Evolutionary conservation across 768 basidiomycete genomes (phyloP).

Genomic region (Panellus pusillus): DNA sequence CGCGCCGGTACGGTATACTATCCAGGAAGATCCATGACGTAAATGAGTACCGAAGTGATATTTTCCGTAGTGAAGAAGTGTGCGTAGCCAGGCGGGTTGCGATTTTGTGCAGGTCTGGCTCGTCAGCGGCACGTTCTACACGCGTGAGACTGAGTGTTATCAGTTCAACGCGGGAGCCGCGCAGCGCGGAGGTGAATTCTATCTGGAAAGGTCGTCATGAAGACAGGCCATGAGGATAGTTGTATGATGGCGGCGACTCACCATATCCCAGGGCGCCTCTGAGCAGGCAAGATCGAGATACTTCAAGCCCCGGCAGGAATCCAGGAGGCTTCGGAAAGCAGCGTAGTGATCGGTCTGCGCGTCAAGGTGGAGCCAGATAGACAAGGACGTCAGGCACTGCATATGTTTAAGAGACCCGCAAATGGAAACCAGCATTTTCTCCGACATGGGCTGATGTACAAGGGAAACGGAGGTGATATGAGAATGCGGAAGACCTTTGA

Average conservation of each 20-base stretch:
- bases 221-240: not conserved
- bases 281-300: conserved; percentile 21
- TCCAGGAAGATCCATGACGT: conserved; percentile 22
- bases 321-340: conserved; percentile 14
- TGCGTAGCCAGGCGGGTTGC: conserved; percentile 9
- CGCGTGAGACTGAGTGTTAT: conserved; percentile 15
- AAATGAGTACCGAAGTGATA: conserved; percentile 8
- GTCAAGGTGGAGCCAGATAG: conserved; percentile 23
- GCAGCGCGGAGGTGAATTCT: conserved; percentile 21
- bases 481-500: conserved; percentile 15
- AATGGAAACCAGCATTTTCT: conserved; percentile 15
- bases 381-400: conserved; percentile 14
- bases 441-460: conserved; percentile 18
- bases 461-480: conserved; percentile 14
- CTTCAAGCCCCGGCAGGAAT: conserved; percentile 11
- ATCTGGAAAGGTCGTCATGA: conserved; percentile 9
- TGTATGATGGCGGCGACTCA: not conserved
- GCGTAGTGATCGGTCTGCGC: conserved; percentile 19
- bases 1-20: conserved; percentile 13
- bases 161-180: conserved; percentile 15
- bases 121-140: conserved; percentile 11
- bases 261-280: conserved; percentile 20
- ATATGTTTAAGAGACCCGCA: conserved; percentile 19
- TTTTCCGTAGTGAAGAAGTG: conserved; percentile 13
- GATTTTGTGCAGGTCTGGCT: conserved; percentile 15